Evolutionary conservation across 2,329 filamentous ascomycete species (phyloP).

Genomic region (Penicillium oxalicum): DNA sequence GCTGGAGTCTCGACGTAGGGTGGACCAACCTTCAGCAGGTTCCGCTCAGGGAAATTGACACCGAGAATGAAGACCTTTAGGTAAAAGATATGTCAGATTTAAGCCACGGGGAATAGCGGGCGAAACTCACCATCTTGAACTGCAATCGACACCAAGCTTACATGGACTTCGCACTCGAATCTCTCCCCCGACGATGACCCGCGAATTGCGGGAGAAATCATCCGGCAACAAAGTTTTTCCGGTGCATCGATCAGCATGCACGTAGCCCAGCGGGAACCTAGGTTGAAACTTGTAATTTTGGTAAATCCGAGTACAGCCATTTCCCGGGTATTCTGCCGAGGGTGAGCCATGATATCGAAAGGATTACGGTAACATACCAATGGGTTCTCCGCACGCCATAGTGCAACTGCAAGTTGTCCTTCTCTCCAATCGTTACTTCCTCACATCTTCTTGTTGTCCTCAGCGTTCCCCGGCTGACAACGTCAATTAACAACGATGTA

Average conservation of each 20-base stretch:
- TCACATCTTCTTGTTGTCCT: slow-evolving; percentile 14
- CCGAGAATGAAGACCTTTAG: slow-evolving; percentile 75
- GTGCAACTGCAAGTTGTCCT: slow-evolving; percentile 32
- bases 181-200: slow-evolving; percentile 10
- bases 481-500: slow-evolving; percentile 27
- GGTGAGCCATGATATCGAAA: too few relatives aligned
- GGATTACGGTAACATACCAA: not conserved
- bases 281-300: not conserved
- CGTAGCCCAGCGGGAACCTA: not conserved
- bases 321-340: too few relatives aligned
- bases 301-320: too few relatives aligned
- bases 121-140: slow-evolving; percentile 28
- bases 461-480: slow-evolving; percentile 14
- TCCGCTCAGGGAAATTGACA: slow-evolving; percentile 75
- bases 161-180: slow-evolving; percentile 5
- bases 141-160: slow-evolving; percentile 4
- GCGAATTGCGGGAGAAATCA: slow-evolving; percentile 27
- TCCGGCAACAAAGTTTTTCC: slow-evolving; percentile 32
- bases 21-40: slow-evolving; percentile 68
- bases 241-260: slow-evolving; percentile 10
- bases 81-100: not conserved
- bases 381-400: slow-evolving; percentile 20
- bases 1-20: slow-evolving; percentile 1
- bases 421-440: slow-evolving; percentile 10
- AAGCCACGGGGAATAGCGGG: not conserved